These are phyloP conservation scores for Castanospermum australe DNA, from an alignment of 306 rosid species.

Conservation along the genomic window DNA sequence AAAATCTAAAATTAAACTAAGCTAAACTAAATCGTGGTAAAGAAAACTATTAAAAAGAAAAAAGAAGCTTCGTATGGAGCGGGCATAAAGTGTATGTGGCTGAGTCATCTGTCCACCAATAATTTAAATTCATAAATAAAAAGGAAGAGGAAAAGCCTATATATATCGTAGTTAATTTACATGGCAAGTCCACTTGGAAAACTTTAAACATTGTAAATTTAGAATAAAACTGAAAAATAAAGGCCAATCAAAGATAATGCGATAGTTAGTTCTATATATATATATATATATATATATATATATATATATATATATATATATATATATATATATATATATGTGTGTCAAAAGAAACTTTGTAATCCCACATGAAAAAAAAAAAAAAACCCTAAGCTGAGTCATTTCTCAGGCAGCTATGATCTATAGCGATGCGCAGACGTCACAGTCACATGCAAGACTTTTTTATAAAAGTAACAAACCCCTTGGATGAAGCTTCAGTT, in stretches of 20 bases:
- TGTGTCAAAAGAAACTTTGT: constrained; percentile 2
- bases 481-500: neutral
- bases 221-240: neutral
- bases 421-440: neutral
- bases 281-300: no score
- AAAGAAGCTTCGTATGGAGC: constrained; percentile 18
- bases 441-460: neutral
- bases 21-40: neutral
- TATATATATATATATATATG: no score
- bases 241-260: constrained; percentile 2
- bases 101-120: constrained; percentile 57
- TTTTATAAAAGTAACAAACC: neutral
- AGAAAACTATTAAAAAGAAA: neutral
- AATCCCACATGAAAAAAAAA: neutral
- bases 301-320: no score
- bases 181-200: constrained; percentile 15
- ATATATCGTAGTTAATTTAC: neutral
- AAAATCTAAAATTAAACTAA: neutral
- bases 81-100: constrained; percentile 35
- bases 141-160: neutral
- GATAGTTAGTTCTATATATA: neutral
- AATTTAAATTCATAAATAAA: constrained; percentile 21
- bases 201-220: constrained; percentile 1
- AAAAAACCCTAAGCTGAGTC: neutral
- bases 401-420: neutral